These are phyloP conservation scores for Acer campestre DNA, from an alignment of 345 rosid genomes.

Conservation along the genomic window DNA sequence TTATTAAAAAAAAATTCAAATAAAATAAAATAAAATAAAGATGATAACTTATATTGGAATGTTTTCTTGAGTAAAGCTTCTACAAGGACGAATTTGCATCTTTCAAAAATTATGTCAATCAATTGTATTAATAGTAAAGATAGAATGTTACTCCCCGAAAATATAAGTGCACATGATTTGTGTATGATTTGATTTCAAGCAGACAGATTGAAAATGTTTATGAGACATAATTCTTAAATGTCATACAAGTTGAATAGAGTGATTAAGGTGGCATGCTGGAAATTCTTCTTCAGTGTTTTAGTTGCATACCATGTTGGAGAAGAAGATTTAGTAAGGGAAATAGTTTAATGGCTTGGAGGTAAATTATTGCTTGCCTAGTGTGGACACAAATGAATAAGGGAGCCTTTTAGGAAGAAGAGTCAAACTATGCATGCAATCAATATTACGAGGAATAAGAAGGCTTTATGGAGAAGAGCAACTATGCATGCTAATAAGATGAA, in stretches of 20 bases:
- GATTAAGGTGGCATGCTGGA: neutral
- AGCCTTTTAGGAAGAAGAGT: neutral
- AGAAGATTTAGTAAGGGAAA: neutral
- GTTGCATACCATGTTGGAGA: too few relatives aligned
- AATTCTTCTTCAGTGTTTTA: neutral
- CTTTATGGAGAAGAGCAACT: conserved; percentile 1
- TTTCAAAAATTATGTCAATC: neutral
- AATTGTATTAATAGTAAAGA: neutral
- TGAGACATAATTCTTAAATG: too few relatives aligned
- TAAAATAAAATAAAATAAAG: neutral
- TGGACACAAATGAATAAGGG: neutral
- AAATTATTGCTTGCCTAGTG: neutral
- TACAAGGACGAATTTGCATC: neutral
- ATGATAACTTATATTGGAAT: neutral
- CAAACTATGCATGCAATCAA: neutral
- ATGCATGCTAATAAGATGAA: neutral
- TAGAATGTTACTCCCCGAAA: neutral
- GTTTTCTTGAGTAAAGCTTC: neutral
- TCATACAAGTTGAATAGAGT: neutral
- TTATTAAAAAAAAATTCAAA: too few relatives aligned
- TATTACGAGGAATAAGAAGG: neutral
- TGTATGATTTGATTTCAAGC: neutral
- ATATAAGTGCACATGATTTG: neutral
- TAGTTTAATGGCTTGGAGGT: neutral
- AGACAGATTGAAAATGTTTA: neutral